Conservation (phyloP, 257 asterid species). For the Perilla frutescens region DNA sequence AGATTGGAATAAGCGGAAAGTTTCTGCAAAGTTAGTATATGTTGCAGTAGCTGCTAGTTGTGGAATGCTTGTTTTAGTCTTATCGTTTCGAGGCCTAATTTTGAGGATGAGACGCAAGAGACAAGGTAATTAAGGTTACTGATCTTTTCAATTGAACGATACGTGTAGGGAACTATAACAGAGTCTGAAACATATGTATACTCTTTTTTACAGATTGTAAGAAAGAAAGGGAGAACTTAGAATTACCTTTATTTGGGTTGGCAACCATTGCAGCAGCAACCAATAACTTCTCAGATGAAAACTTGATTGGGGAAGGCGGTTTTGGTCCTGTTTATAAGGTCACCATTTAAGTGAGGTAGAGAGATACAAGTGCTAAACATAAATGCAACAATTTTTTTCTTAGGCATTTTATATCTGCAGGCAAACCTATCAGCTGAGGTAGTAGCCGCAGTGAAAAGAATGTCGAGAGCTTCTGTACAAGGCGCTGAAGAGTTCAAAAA, state of each 20-base stretch:
- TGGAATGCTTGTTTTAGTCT: not conserved
- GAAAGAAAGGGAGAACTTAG: constrained; percentile 33
- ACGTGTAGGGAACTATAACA: not conserved
- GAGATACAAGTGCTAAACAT: not conserved
- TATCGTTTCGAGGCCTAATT: not conserved
- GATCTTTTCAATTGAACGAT: not conserved
- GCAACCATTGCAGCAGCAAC: constrained; percentile 43
- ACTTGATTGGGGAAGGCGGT: constrained; percentile 51
- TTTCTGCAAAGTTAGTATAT: not conserved
- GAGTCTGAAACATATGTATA: not conserved
- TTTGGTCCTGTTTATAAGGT: constrained; percentile 49
- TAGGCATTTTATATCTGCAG: not conserved
- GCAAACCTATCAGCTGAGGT: not conserved
- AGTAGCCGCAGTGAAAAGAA: constrained; percentile 24
- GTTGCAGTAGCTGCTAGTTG: constrained; percentile 5
- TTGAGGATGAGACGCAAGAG: constrained; percentile 1
- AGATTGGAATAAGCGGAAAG: constrained; percentile 9
- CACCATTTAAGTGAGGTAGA: not conserved
- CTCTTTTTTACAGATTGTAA: constrained; percentile 14
- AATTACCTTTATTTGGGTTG: constrained; percentile 42
- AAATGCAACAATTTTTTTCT: not conserved
- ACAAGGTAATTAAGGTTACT: constrained; percentile 21
- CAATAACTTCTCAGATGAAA: constrained; percentile 35
- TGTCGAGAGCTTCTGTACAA: constrained; percentile 24
- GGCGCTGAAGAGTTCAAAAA: constrained; percentile 23